Evolutionary conservation across 176 grass and related monocot species (phyloP).

Genomic region (Carex pumila): DNA sequence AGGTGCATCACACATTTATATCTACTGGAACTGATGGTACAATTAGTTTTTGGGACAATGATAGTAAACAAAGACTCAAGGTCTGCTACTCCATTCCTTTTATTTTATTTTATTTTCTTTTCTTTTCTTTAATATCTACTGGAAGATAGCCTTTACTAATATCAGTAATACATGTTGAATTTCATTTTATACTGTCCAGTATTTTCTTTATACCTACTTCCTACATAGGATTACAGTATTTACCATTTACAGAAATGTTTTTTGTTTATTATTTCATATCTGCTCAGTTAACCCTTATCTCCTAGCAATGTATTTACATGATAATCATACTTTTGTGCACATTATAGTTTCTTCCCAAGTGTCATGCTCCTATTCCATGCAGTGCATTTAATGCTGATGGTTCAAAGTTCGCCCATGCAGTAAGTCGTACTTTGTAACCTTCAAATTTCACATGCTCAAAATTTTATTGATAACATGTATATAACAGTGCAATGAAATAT

Average conservation of each 20-base stretch:
- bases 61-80: conserved; percentile 76
- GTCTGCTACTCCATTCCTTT: conserved; percentile 7
- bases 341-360: conserved; percentile 59
- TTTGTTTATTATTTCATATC: not conserved
- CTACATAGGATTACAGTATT: not conserved
- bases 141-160: not conserved
- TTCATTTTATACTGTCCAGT: not conserved
- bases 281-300: not conserved
- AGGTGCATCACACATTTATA: conserved; percentile 85
- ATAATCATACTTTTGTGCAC: not conserved
- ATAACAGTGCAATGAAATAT: conserved; percentile 1
- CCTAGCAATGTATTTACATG: not conserved
- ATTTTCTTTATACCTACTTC: not conserved
- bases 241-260: not conserved
- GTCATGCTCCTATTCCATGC: conserved; percentile 69
- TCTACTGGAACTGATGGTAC: conserved; percentile 69
- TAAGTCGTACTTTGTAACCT: conserved; percentile 30
- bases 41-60: conserved; percentile 81
- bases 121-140: too few species aligned
- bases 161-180: conserved; percentile 1
- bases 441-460: not conserved
- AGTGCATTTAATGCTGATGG: conserved; percentile 86
- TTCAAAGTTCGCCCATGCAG: conserved; percentile 80
- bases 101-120: not conserved
- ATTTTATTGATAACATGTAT: not conserved